These are phyloP conservation scores for Eucalyptus paniculata DNA, from an alignment of 345 rosid species.

Conservation along the genomic window DNA sequence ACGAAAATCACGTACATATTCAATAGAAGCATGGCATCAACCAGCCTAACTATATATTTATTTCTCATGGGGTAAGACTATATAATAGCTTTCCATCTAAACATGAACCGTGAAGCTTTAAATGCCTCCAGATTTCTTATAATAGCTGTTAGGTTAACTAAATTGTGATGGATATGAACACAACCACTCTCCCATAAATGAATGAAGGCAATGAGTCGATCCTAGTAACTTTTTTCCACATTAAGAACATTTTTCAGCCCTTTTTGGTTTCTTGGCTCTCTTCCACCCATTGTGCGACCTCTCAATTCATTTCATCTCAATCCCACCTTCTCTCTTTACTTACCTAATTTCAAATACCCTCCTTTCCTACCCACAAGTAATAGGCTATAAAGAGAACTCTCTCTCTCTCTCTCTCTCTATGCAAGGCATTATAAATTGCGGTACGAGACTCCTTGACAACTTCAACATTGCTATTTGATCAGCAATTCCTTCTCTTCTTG, in stretches of 20 bases:
- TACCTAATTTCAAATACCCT: neutral
- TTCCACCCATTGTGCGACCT: neutral
- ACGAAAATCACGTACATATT: neutral
- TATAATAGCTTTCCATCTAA: neutral
- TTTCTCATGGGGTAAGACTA: neutral
- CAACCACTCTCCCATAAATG: neutral
- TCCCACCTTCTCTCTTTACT: neutral
- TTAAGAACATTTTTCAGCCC: neutral
- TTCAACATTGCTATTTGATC: neutral
- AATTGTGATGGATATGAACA: neutral
- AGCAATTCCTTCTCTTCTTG: neutral
- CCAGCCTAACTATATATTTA: neutral
- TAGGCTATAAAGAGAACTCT: neutral
- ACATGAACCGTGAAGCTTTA: neutral
- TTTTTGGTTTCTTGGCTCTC: neutral
- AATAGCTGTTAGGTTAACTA: neutral
- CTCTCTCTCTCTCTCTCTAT: neutral
- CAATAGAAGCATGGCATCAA: neutral
- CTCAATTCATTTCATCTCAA: neutral
- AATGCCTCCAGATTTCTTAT: neutral
- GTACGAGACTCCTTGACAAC: neutral
- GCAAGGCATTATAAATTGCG: neutral
- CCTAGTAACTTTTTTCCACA: neutral
- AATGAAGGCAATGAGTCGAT: neutral
- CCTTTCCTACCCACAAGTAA: conserved; percentile 9